A percentile compares a stretch with the other conserved stretches of the same genome.
phyloP scores from a whole-genome alignment of 176 grass and related monocot genomes.

The Rhynchospora breviuscula region DNA sequence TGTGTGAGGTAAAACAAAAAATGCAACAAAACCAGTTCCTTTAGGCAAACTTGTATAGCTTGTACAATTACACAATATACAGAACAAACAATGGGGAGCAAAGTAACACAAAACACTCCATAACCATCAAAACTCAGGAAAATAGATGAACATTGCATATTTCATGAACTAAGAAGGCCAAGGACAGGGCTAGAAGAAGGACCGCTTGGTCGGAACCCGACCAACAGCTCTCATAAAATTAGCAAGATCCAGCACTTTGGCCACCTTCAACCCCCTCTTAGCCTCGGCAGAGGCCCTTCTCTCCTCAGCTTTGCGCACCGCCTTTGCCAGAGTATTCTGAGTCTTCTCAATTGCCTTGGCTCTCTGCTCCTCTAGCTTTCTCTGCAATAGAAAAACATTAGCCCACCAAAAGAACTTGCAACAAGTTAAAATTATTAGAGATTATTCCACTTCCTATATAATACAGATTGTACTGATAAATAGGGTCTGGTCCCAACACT shows the following conservation, averaged over 20 bases:
- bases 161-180: background rate
- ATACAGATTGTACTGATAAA: constrained; percentile 3
- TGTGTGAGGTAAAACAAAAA: background rate
- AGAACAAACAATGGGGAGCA: constrained; percentile 11
- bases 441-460: background rate
- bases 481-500: background rate
- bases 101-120: constrained; percentile 13
- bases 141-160: background rate
- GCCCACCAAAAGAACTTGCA: background rate
- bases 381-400: constrained; percentile 20
- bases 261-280: constrained; percentile 39
- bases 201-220: constrained; percentile 49
- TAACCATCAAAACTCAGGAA: background rate
- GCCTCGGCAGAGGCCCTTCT: constrained; percentile 55
- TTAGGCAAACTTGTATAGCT: constrained; percentile 11
- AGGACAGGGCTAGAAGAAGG: constrained; percentile 36
- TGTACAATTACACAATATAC: constrained; percentile 20
- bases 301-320: constrained; percentile 51
- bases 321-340: constrained; percentile 43
- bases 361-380: constrained; percentile 59
- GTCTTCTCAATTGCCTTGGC: constrained; percentile 67
- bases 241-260: constrained; percentile 45
- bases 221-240: constrained; percentile 62
- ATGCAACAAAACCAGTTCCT: constrained; percentile 2
- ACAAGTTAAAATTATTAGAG: background rate